Evolutionary conservation across 352 stramenopile species (phyloP).

Genomic region (Pythium guiyangense): DNA sequence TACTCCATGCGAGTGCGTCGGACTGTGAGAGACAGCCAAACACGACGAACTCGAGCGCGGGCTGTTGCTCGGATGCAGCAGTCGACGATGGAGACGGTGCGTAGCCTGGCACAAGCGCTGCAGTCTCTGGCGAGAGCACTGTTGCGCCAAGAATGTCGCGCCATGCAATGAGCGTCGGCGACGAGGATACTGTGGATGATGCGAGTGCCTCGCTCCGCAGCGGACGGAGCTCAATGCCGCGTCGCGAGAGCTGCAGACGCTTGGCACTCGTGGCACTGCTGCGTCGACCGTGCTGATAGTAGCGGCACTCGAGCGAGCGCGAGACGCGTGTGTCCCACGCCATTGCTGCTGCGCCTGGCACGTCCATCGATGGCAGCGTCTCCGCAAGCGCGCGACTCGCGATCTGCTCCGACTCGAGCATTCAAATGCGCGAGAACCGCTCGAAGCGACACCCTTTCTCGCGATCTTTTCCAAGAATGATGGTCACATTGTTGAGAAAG

Average conservation of each 20-base stretch:
- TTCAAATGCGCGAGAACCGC: no score
- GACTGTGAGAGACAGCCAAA: constrained; percentile 26
- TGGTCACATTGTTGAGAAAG: no score
- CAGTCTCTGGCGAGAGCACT: constrained; percentile 18
- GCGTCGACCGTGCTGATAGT: background rate
- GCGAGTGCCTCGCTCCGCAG: background rate
- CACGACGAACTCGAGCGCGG: constrained; percentile 30
- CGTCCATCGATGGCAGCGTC: background rate
- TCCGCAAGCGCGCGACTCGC: background rate
- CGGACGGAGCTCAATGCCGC: constrained; percentile 7
- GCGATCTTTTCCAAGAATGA: no score
- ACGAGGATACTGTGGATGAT: no score
- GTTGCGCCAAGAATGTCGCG: constrained; percentile 33
- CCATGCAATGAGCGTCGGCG: constrained; percentile 31
- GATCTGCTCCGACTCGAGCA: no score
- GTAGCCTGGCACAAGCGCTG: constrained; percentile 18
- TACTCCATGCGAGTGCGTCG: background rate
- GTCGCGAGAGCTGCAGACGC: constrained; percentile 4
- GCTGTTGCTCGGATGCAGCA: constrained; percentile 3
- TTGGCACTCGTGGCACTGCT: background rate
- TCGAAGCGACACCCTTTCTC: no score
- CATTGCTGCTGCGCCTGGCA: background rate
- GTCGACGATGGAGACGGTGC: background rate
- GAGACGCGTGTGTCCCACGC: background rate
- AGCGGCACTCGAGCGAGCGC: constrained; percentile 8